phyloP scores from a whole-genome alignment of 2,329 filamentous ascomycete genomes.

The Apiospora koreana region DNA sequence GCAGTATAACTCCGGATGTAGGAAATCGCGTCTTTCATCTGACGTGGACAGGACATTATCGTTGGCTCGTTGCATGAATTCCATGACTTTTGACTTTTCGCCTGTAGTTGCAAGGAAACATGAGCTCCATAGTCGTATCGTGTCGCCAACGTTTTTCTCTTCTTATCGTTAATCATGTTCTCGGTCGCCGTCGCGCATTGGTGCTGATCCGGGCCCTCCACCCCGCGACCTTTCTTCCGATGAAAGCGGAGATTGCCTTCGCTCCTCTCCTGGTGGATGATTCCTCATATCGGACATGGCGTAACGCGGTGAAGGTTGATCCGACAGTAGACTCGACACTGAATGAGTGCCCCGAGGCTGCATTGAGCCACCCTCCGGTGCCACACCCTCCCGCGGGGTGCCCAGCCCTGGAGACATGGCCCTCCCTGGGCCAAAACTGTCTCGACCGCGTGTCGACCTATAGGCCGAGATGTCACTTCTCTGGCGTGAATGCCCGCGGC shows the following conservation, averaged over 20 bases:
- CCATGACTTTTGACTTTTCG: not conserved
- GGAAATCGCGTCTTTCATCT: not conserved
- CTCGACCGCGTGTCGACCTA: slow-evolving; percentile 40
- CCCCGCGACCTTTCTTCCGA: slow-evolving; percentile 15
- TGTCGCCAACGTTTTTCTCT: not conserved
- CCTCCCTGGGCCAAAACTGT: slow-evolving; percentile 34
- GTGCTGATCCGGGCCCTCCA: slow-evolving; percentile 11
- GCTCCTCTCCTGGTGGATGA: slow-evolving; percentile 13
- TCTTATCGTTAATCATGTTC: slow-evolving; percentile 12
- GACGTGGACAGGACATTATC: not conserved
- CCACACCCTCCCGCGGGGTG: slow-evolving; percentile 31
- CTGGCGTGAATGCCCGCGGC: slow-evolving; percentile 63
- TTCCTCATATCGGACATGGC: slow-evolving; percentile 12
- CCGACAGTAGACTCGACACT: slow-evolving; percentile 17
- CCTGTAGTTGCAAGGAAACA: not conserved
- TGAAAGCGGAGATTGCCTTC: slow-evolving; percentile 16
- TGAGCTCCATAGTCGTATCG: not conserved
- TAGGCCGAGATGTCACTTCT: slow-evolving; percentile 63
- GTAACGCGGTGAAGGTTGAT: slow-evolving; percentile 17
- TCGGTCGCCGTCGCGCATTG: slow-evolving; percentile 14
- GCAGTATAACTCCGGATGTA: not conserved
- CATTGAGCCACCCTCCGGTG: not conserved
- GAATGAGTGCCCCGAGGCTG: slow-evolving; percentile 13
- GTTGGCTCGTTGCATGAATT: not conserved
- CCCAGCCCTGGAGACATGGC: slow-evolving; percentile 40